Evolutionary conservation across 495 filamentous ascomycete species (phyloP), one percentile per base, ranked within the genome.

Genomic region (Aspergillus sclerotiicarbonarius): DNA sequence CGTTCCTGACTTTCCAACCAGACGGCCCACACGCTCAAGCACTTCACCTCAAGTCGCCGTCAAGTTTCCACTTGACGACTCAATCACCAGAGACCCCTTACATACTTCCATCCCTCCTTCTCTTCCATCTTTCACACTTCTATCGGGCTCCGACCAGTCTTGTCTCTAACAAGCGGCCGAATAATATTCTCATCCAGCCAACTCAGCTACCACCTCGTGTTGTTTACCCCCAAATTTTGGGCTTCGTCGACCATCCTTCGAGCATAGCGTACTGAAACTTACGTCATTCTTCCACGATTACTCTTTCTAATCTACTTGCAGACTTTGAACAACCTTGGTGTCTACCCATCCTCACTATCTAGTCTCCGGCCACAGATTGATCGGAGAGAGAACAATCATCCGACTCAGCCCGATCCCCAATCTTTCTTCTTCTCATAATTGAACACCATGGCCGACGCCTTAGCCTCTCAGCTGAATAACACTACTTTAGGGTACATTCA

Each of bases 391-490:
- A 25, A 25, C 25, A 25, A 25, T 25, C 25, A 25, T 2, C 25
- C 25, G 2, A 25, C 25, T 25, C 25, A 25, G 25, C 25, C 25
- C 5, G 25, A 53, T 35, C 51, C 32, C 13, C 9, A 16, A 19
- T 55, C 44, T 51, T 29, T 1, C 8, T 19, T 29, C 21, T 16
- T 21, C 48, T 41, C 12, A 48, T 32, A 47, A 51, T 46, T 33
- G 43, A 62, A 67, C 71, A 71, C 60, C 62, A 86, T 86, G 83
- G 75, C 81, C 60, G 80, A 82, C 60, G 70, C 77, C 58, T 78
- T 93, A 71, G 80, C 83, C 62, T 82, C 88, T 57, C 84, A 91
- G 73, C 76, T 93, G 56, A 79, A 83, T 67, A 86, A 84, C 55
- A 83, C 90, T 55, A 88, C 82, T 57, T 76, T 96, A 59, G 85